Conservation (phyloP, 192 early-diverging fungal genomes). For the Umbelopsis vinacea region DNA sequence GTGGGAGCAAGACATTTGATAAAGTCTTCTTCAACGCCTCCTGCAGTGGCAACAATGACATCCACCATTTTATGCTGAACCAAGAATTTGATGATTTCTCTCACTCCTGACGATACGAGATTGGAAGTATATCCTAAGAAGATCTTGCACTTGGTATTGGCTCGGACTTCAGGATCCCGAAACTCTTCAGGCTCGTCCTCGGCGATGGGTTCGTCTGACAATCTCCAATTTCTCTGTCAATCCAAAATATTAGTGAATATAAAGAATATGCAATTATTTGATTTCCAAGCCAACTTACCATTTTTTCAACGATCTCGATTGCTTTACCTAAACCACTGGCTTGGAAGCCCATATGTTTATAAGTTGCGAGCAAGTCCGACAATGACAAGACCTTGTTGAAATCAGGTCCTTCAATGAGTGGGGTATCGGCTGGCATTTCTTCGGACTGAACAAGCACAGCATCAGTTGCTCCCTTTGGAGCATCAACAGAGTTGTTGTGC, state of each 20-base stretch:
- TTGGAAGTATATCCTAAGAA: constrained; percentile 99
- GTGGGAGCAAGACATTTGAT: constrained; percentile 96
- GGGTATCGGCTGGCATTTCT: constrained; percentile 67
- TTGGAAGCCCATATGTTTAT: constrained; percentile 89
- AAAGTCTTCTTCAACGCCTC: constrained; percentile 97
- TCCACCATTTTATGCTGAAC: constrained; percentile 90
- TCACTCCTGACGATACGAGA: constrained; percentile 91
- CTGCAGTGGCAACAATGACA: constrained; percentile 90
- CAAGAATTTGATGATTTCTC: constrained; percentile 90
- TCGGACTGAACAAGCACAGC: constrained; percentile 76
- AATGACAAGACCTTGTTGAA: constrained; percentile 90
- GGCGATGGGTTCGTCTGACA: constrained; percentile 84
- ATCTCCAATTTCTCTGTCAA: constrained; percentile 70
- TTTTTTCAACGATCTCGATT: constrained; percentile 89
- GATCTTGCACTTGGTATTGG: constrained; percentile 88
- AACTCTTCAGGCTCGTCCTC: constrained; percentile 64
- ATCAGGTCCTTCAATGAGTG: constrained; percentile 84
- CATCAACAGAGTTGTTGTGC: neutral
- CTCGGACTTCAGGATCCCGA: constrained; percentile 63
- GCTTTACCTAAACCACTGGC: constrained; percentile 88
- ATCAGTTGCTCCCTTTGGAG: constrained; percentile 45
- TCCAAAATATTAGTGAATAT: neutral
- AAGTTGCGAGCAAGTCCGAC: constrained; percentile 69
- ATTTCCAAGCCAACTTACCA: constrained; percentile 58
- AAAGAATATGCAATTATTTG: neutral